Evolutionary conservation across 225 moss, liverwort and hornwort genomes (phyloP).

Genomic region (Sphagnum tenellum): DNA sequence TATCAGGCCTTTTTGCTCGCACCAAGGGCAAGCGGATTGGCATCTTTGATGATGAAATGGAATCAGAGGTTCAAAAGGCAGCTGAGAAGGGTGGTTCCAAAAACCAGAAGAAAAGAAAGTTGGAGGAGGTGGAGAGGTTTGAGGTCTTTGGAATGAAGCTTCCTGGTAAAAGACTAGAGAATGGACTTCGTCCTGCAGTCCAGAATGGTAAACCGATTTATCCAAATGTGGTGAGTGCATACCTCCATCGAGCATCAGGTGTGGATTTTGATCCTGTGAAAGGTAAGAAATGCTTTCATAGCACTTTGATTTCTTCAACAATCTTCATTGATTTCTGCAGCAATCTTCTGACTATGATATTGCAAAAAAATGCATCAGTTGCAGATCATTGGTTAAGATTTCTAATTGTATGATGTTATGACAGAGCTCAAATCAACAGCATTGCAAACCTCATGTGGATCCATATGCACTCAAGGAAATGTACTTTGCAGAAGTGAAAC

Average conservation of each 20-base stretch:
- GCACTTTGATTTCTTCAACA: too few species aligned
- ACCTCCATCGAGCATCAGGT: slow-evolving; percentile 43
- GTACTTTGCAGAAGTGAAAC: too few species aligned
- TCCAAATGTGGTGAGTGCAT: slow-evolving; percentile 37
- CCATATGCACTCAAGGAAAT: too few species aligned
- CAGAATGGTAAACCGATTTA: slow-evolving; percentile 38
- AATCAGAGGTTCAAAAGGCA: slow-evolving; percentile 25
- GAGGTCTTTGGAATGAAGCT: slow-evolving; percentile 49
- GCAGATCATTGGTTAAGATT: too few species aligned
- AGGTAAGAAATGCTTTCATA: slow-evolving; percentile 12
- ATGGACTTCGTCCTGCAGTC: slow-evolving; percentile 33
- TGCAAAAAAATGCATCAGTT: too few species aligned
- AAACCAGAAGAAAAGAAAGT: too few species aligned
- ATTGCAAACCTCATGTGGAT: too few species aligned
- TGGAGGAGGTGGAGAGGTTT: slow-evolving; percentile 18
- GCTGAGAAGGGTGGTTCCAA: slow-evolving; percentile 10
- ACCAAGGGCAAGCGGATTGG: slow-evolving; percentile 44
- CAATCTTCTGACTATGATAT: too few species aligned
- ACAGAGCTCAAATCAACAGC: too few species aligned
- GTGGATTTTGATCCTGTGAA: slow-evolving; percentile 41
- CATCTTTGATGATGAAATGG: slow-evolving; percentile 19
- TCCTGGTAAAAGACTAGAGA: slow-evolving; percentile 36
- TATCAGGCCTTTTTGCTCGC: slow-evolving; percentile 41
- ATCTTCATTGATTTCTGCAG: too few species aligned
- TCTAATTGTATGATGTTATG: too few species aligned